Conservation (phyloP, 768 basidiomycete species). For the Pholiota microspora region DNA sequence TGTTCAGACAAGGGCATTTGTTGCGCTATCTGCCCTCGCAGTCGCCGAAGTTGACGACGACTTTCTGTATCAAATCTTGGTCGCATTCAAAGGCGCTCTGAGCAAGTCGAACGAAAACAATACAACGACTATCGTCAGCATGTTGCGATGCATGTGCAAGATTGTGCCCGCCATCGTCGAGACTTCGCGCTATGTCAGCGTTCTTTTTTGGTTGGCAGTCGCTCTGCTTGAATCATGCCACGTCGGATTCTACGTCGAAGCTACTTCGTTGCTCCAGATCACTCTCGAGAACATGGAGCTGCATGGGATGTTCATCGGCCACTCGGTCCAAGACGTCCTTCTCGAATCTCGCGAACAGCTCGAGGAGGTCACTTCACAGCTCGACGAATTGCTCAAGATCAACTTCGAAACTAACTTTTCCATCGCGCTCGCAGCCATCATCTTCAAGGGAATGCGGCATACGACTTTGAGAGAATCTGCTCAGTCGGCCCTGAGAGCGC, state of each 20-base stretch:
- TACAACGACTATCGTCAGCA: conserved; percentile 74
- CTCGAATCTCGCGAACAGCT: conserved; percentile 62
- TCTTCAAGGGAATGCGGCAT: conserved; percentile 85
- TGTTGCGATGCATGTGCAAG: conserved; percentile 83
- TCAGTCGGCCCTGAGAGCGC: conserved; percentile 56
- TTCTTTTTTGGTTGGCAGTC: conserved; percentile 87
- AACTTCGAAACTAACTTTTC: conserved; percentile 80
- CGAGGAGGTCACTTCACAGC: conserved; percentile 66
- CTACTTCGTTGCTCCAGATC: conserved; percentile 62
- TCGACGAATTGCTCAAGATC: conserved; percentile 71
- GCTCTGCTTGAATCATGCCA: conserved; percentile 79
- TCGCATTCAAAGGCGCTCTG: conserved; percentile 77
- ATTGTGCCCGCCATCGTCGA: conserved; percentile 68
- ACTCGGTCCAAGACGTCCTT: conserved; percentile 53
- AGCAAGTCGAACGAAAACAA: conserved; percentile 66
- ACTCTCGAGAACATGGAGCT: conserved; percentile 63
- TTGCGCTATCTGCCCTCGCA: conserved; percentile 80
- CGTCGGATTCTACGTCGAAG: conserved; percentile 66
- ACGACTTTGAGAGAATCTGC: conserved; percentile 61
- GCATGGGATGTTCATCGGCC: conserved; percentile 55
- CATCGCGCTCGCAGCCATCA: conserved; percentile 76
- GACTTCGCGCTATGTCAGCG: conserved; percentile 69
- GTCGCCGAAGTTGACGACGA: conserved; percentile 89
- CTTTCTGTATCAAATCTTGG: conserved; percentile 88
- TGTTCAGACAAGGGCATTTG: conserved; percentile 86